Base-by-base conservation (phyloP, 192 early-diverging fungal species). In the Coemansia guatemalensis region DNA sequence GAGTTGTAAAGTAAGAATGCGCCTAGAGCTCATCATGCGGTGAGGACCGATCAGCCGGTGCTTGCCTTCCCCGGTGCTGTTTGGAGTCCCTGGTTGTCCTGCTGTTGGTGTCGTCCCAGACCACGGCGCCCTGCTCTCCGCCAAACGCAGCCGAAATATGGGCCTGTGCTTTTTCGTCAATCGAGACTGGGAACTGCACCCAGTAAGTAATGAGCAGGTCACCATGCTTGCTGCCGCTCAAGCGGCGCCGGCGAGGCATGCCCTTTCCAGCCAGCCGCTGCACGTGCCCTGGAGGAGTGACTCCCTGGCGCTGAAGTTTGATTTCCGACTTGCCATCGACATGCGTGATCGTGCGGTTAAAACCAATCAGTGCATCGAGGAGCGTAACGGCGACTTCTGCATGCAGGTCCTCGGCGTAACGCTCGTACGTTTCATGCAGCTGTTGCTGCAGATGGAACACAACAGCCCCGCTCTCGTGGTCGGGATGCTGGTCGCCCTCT, bases 401-500 rank as follows among this genome's bases (percentile, higher is more conserved):
- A 54, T 90, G 88, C 62, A 95, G 82, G 73, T 92, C 62, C 56
- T 90, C 75, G 49, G 91, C 94, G 24, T 87, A 76, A 50, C 95
- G 84, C 48, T 85, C 83, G 64, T 94, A 98, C 18, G 76, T 68
- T 21, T 79, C 60, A 65, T 99, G 92, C 8, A 90, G 86, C 50
- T 78, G 62, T 49, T 90, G 87, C 18, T 67, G 67, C 23, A 98
- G 32, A 8, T 74, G 84, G 79, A 99, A 96, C 30, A 93, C 74
- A 17, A 97, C 81, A 29, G 96, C 88, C 6, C 97, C 97, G 11
- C 96, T 87, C 47, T 90, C 83, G 14, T 85, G 76, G 60, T 98
- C 97, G 11, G 97, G 97, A 22, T 84, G 83, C 78, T 97, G 90
- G 76, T 99, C 95, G 14, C 81, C 89, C 74, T 95, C 96, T 35